Base-by-base conservation (phyloP, 2,329 filamentous ascomycete species). In the Pestalotiopsis fici region DNA sequence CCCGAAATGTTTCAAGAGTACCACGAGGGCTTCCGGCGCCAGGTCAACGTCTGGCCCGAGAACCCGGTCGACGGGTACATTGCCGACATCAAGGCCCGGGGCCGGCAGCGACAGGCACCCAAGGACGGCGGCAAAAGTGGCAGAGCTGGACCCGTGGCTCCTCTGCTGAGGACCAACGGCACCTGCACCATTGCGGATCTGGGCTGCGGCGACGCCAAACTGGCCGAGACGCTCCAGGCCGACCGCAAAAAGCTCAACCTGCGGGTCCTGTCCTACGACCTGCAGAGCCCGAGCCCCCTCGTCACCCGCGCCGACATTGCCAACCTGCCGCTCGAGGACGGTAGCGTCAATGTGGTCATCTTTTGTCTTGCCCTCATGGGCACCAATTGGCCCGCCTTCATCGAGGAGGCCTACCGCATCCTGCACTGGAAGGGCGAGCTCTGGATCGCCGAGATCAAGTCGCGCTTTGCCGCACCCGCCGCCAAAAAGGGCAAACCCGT, bases 331-430 rank as follows among this genome's bases (percentile, higher is more conserved):
- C 83, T 97, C 0, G 83, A 84, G 4, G 90, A 95, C 72, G 91
- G 89, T 57, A 90, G 87, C 69, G 90, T 94, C 69, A 94, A 99
- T 78, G 86, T 99, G 4, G 93, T 93, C 61, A 91, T 99, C 72
- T 98, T 98, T 84, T 99, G 96, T 79, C 87, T 99, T 37, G 96
- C 95, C 62, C 88, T 99, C 68, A 99, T 99, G 96, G 96, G 96
- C 76, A 99, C 96, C 66, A 99, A 99, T 82, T 99, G 96, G 95
- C 88, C 97, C 65, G 91, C 94, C 74, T 98, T 99, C 78, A 88
- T 99, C 74, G 96, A 98, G 81, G 96, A 99, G 82, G 95, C 95
- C 15, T 97, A 94, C 83, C 91, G 96, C 65, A 86, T 98, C 64
- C 87, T 99, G 69, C 91, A 94, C 76, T 95, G 94, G 88, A 95